These are phyloP conservation scores for Bryoerythrophyllum caledonicum DNA, from an alignment of 225 moss, liverwort and hornwort genomes.

Conservation along the genomic window DNA sequence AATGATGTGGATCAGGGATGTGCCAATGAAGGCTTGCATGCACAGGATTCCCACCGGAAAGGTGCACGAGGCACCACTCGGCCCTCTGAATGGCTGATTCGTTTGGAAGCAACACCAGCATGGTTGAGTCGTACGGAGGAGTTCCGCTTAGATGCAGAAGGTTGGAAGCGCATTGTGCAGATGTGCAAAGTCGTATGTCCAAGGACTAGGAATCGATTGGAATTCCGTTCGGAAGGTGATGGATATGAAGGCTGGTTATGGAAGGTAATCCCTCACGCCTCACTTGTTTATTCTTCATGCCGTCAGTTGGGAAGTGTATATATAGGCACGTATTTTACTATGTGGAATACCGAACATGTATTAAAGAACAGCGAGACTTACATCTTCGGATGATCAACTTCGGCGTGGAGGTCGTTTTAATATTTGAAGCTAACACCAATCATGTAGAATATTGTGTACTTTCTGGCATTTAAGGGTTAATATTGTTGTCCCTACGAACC, in stretches of 20 bases:
- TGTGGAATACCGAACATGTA: no score
- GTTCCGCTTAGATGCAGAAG: slow-evolving; percentile 49
- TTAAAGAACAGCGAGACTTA: no score
- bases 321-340: no score
- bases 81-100: slow-evolving; percentile 65
- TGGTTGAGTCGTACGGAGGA: slow-evolving; percentile 74
- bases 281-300: slow-evolving; percentile 43
- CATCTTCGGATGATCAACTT: no score
- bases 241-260: slow-evolving; percentile 91
- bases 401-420: no score
- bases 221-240: slow-evolving; percentile 63
- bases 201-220: slow-evolving; percentile 60
- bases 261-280: no score
- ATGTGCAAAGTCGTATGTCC: slow-evolving; percentile 63
- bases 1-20: no score
- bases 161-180: slow-evolving; percentile 53
- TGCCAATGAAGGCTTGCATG: slow-evolving; percentile 80
- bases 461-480: no score
- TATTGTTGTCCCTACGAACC: no score
- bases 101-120: slow-evolving; percentile 60
- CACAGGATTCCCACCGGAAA: slow-evolving; percentile 64
- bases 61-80: slow-evolving; percentile 55
- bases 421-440: no score
- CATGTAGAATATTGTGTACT: no score
- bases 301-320: not conserved